These are phyloP conservation scores for Trypanosoma theileri DNA, from an alignment of 208 protist species.

Conservation along the genomic window DNA sequence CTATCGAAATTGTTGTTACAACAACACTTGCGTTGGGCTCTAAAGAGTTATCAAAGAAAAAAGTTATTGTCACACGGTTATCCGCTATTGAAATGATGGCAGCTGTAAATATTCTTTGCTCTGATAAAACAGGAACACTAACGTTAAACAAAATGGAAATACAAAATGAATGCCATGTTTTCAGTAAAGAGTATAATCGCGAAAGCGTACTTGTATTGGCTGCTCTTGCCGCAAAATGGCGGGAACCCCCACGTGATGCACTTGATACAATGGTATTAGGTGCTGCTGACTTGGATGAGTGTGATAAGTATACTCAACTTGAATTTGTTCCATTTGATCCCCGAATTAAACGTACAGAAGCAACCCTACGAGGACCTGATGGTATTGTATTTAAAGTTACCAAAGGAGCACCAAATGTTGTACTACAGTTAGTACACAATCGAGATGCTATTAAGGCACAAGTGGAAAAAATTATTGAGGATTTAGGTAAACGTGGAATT, in stretches of 20 bases:
- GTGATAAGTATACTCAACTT: conserved; percentile 78
- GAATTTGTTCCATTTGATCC: conserved; percentile 74
- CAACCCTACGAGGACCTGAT: conserved; percentile 56
- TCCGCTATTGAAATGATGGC: conserved; percentile 91
- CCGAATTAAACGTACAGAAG: conserved; percentile 68
- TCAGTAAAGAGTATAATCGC: conserved; percentile 62
- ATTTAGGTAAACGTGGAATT: conserved; percentile 63
- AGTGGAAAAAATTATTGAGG: conserved; percentile 74
- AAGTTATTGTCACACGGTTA: conserved; percentile 94
- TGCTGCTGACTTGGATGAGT: conserved; percentile 71
- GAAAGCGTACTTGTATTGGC: conserved; percentile 62
- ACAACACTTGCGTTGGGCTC: conserved; percentile 92
- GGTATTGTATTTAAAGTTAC: conserved; percentile 78
- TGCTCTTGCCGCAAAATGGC: conserved; percentile 85
- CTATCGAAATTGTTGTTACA: conserved; percentile 83
- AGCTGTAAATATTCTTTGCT: conserved; percentile 74
- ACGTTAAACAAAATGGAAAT: conserved; percentile 94
- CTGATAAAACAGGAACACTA: conserved; percentile 95
- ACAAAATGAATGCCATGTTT: conserved; percentile 71
- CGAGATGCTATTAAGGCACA: conserved; percentile 71
- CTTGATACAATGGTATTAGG: conserved; percentile 89
- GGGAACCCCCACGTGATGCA: conserved; percentile 55
- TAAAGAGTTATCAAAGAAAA: conserved; percentile 88
- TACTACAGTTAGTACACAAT: conserved; percentile 76
- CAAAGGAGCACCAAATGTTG: conserved; percentile 89